A percentile compares a stretch with the other conserved stretches of the same genome.
Evolutionary conservation across 1,139 yeast species (phyloP).

Genomic region (Kodamaea arcana): DNA sequence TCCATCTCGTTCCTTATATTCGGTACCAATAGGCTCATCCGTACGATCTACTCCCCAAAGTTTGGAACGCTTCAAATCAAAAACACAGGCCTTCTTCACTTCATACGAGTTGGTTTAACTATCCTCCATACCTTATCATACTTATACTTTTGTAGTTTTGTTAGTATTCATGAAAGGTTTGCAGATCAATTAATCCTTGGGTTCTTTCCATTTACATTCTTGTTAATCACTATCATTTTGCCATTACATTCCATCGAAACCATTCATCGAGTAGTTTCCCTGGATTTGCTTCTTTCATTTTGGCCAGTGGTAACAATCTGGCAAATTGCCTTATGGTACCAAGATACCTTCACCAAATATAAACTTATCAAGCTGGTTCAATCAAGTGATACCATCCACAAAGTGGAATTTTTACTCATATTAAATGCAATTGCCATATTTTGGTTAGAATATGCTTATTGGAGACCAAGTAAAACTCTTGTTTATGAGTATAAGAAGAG

Average conservation of each 20-base stretch:
- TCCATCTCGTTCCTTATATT: conserved; percentile 13
- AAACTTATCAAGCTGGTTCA: conserved; percentile 17
- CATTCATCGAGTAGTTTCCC: conserved; percentile 27
- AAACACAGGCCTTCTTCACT: conserved; percentile 28
- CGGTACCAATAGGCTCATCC: conserved; percentile 26
- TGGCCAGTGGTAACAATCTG: conserved; percentile 36
- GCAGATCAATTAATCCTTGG: conserved; percentile 22
- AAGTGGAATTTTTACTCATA: conserved; percentile 17
- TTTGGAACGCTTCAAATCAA: conserved; percentile 22
- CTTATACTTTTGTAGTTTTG: conserved; percentile 15
- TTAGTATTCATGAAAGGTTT: conserved; percentile 20
- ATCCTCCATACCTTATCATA: conserved; percentile 23
- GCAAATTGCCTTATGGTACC: conserved; percentile 22
- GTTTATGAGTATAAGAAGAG: conserved; percentile 13
- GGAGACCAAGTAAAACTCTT: conserved; percentile 30
- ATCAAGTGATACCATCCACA: conserved; percentile 8
- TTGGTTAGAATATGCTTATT: conserved; percentile 22
- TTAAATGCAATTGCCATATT: conserved; percentile 19
- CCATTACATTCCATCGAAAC: conserved; percentile 44
- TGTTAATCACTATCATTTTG: conserved; percentile 19
- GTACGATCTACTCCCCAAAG: conserved; percentile 9
- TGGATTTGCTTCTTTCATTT: conserved; percentile 32
- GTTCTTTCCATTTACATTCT: conserved; percentile 15
- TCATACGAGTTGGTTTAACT: conserved; percentile 25
- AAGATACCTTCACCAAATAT: conserved; percentile 27